Evolutionary conservation across 2,329 filamentous ascomycete species (phyloP).

Genomic region (Ophiosphaerella korrae): DNA sequence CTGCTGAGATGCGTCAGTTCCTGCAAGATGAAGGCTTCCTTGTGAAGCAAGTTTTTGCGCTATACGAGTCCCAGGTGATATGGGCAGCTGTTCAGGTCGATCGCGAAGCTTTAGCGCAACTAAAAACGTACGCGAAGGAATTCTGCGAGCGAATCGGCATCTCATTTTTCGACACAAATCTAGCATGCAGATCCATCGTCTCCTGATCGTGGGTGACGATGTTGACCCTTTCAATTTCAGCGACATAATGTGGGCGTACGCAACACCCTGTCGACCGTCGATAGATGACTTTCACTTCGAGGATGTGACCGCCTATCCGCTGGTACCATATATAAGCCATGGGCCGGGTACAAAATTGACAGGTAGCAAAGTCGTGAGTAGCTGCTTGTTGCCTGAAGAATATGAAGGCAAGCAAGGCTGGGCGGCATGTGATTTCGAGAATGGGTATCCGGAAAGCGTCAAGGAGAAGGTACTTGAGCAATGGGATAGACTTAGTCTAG

Average conservation of each 20-base stretch:
- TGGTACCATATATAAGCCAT: constrained; percentile 8
- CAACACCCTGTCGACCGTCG: constrained; percentile 54
- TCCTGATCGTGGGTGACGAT: constrained; percentile 56
- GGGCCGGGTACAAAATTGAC: constrained; percentile 1
- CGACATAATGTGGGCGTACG: constrained; percentile 58
- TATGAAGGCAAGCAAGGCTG: constrained; percentile 3
- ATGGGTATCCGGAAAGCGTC: constrained; percentile 1
- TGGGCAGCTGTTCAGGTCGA: constrained; percentile 48
- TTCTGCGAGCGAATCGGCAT: constrained; percentile 52
- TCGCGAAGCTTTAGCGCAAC: constrained; percentile 1
- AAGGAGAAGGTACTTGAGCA: constrained; percentile 3
- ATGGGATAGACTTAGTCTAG: background rate
- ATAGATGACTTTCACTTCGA: constrained; percentile 5
- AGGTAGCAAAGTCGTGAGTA: constrained; percentile 4
- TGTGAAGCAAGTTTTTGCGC: constrained; percentile 52
- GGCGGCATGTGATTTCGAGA: constrained; percentile 1
- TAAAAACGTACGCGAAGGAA: constrained; percentile 28
- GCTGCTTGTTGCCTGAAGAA: constrained; percentile 1
- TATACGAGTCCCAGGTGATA: constrained; percentile 55
- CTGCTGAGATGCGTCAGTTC: constrained; percentile 49
- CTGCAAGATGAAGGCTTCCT: constrained; percentile 49
- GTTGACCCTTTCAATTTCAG: constrained; percentile 55
- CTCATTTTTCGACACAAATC: constrained; percentile 52
- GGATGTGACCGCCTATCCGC: constrained; percentile 3
- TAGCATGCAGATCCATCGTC: constrained; percentile 51